phyloP scores from a whole-genome alignment of 495 filamentous ascomycete species.

The Lasiosphaeria miniovina region DNA sequence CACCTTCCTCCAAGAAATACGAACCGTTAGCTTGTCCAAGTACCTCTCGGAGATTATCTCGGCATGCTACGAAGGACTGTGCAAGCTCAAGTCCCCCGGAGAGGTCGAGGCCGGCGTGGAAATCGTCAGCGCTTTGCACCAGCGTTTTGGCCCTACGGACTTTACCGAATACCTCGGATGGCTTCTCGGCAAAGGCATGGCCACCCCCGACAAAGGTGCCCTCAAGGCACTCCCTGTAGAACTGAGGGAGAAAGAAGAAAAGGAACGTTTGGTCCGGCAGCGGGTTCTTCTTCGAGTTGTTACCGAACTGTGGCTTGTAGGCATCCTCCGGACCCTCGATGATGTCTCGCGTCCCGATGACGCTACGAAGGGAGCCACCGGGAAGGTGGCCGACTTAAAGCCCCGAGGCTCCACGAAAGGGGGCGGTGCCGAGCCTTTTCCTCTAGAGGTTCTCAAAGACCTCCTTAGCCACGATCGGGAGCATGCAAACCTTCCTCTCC shows the following conservation, averaged over 20 bases:
- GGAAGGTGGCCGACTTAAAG: slow-evolving; percentile 54
- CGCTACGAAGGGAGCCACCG: slow-evolving; percentile 55
- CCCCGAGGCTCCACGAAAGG: slow-evolving; percentile 50
- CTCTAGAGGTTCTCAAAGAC: slow-evolving; percentile 94
- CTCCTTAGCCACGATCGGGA: slow-evolving; percentile 90
- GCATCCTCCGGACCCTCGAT: slow-evolving; percentile 80
- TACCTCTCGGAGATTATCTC: slow-evolving; percentile 98
- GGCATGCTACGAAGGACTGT: slow-evolving; percentile 94
- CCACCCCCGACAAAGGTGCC: slow-evolving; percentile 82
- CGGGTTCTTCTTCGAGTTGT: slow-evolving; percentile 82
- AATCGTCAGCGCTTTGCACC: slow-evolving; percentile 89
- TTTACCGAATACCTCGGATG: slow-evolving; percentile 92
- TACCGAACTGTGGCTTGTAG: slow-evolving; percentile 95
- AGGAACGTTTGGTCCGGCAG: slow-evolving; percentile 84
- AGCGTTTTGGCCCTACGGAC: slow-evolving; percentile 86
- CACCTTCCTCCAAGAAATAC: slow-evolving; percentile 88
- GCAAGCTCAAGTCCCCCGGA: slow-evolving; percentile 81
- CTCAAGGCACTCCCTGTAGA: slow-evolving; percentile 78
- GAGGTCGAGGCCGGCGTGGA: slow-evolving; percentile 92
- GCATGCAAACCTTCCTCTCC: slow-evolving; percentile 83
- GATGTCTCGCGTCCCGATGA: slow-evolving; percentile 87
- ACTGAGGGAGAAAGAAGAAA: slow-evolving; percentile 90
- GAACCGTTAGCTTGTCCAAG: slow-evolving; percentile 89
- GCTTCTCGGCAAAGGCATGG: slow-evolving; percentile 87
- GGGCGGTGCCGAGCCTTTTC: slow-evolving; percentile 76